Conservation (phyloP, 108 stramenopile species). For the Cyclotella cryptica region DNA sequence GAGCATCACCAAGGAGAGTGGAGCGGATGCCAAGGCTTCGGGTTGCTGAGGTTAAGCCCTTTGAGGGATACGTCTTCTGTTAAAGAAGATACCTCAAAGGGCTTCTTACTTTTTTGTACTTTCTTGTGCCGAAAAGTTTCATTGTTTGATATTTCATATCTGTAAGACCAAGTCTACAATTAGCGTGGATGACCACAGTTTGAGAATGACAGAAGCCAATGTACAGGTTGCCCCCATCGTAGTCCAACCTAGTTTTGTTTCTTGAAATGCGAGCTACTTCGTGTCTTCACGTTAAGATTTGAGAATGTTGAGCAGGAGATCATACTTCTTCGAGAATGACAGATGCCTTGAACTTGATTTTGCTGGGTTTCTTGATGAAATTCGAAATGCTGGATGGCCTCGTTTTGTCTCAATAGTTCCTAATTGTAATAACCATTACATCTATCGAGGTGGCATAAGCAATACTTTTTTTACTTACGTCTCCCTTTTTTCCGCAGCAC, state of each 20-base stretch:
- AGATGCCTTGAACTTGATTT: not conserved
- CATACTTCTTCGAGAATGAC: slow-evolving; percentile 22
- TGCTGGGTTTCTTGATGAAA: slow-evolving; percentile 2
- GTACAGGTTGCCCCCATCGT: not conserved
- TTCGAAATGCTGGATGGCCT: not conserved
- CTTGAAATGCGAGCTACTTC: slow-evolving; percentile 6
- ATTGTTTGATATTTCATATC: not conserved
- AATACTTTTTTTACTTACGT: too few species aligned
- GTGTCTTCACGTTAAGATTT: not conserved
- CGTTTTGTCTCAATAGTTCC: not conserved
- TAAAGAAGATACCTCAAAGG: slow-evolving; percentile 27
- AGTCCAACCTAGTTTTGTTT: not conserved
- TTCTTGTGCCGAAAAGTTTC: slow-evolving; percentile 9
- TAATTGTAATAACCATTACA: not conserved
- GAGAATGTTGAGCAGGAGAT: not conserved
- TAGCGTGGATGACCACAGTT: not conserved
- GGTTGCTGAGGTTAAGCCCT: slow-evolving; percentile 99
- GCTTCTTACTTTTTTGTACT: slow-evolving; percentile 19
- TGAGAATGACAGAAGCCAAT: slow-evolving; percentile 37
- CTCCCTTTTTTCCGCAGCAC: too few species aligned
- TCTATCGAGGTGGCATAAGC: too few species aligned
- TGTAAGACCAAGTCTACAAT: not conserved
- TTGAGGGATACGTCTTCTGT: slow-evolving; percentile 55
- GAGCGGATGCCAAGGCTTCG: slow-evolving; percentile 88
- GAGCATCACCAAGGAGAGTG: slow-evolving; percentile 88